Conservation (phyloP, 148 eudicot species). For the Vaccinium myrtillus region DNA sequence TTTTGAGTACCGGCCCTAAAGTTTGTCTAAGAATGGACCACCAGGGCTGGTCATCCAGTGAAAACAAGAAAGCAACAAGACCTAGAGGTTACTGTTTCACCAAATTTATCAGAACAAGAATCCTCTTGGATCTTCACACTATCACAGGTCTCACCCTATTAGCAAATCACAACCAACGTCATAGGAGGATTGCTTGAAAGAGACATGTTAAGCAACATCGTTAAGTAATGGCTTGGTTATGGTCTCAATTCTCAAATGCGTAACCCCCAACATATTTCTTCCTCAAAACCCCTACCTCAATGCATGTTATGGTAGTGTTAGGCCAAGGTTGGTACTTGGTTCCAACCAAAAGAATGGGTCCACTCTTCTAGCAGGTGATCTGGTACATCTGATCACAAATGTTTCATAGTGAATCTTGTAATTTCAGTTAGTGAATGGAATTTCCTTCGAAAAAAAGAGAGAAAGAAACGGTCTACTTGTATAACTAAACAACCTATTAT, state of each 20-base stretch:
- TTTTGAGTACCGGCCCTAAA: not conserved
- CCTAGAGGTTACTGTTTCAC: not conserved
- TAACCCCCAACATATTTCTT: not conserved
- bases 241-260: not conserved
- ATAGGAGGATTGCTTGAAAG: not conserved
- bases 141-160: not conserved
- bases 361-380: not conserved
- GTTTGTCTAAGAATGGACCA: not conserved
- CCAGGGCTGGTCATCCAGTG: too few relatives aligned
- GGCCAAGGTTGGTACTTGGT: not conserved
- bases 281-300: not conserved
- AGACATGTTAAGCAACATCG: not conserved
- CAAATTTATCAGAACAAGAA: not conserved
- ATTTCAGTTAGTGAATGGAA: not conserved
- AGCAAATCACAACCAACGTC: not conserved
- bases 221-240: not conserved
- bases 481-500: not conserved
- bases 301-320: not conserved
- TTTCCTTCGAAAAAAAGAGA: too few relatives aligned
- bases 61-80: too few relatives aligned
- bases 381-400: not conserved
- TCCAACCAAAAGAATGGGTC: conserved; percentile 5
- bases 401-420: not conserved
- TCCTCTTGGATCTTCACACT: not conserved
- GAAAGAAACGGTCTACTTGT: not conserved